Evolutionary conservation across 1,139 yeast genomes (phyloP).

Genomic region (Pneumocystis carinii): DNA sequence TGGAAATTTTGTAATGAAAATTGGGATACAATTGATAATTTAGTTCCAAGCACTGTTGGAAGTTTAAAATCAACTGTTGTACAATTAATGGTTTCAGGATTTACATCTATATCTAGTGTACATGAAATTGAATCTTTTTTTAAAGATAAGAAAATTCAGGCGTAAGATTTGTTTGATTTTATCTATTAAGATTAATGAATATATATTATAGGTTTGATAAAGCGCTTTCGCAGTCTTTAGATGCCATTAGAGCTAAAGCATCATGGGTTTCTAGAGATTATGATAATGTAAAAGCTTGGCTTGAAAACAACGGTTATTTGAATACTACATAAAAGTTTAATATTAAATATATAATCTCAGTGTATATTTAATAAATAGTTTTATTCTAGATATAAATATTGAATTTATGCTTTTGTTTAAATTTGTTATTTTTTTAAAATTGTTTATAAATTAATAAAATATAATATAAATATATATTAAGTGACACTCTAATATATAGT

Average conservation of each 20-base stretch:
- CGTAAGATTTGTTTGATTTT: neutral
- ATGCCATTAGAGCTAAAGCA: constrained; percentile 45
- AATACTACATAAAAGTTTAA: neutral
- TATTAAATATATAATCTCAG: neutral
- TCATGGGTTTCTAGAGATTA: constrained; percentile 55
- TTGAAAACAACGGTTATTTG: constrained; percentile 15
- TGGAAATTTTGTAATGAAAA: constrained; percentile 70
- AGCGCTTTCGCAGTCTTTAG: constrained; percentile 57
- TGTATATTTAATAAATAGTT: neutral
- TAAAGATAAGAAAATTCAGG: constrained; percentile 45
- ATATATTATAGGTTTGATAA: constrained; percentile 38
- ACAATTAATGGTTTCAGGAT: constrained; percentile 44
- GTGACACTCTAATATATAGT: too few species aligned
- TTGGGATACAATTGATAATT: constrained; percentile 51
- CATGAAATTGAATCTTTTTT: constrained; percentile 47
- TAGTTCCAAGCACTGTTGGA: constrained; percentile 60
- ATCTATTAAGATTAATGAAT: neutral
- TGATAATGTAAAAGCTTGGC: constrained; percentile 36
- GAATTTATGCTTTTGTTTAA: too few species aligned
- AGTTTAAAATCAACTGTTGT: constrained; percentile 67
- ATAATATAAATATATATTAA: too few species aligned
- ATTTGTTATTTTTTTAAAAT: too few species aligned
- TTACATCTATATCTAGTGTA: constrained; percentile 46
- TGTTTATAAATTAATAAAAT: too few species aligned
- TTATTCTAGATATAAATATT: too few species aligned